Evolutionary conservation across 768 basidiomycete genomes (phyloP), one percentile per base, ranked within the genome.

Genomic region (Tylopilus intermedius): DNA sequence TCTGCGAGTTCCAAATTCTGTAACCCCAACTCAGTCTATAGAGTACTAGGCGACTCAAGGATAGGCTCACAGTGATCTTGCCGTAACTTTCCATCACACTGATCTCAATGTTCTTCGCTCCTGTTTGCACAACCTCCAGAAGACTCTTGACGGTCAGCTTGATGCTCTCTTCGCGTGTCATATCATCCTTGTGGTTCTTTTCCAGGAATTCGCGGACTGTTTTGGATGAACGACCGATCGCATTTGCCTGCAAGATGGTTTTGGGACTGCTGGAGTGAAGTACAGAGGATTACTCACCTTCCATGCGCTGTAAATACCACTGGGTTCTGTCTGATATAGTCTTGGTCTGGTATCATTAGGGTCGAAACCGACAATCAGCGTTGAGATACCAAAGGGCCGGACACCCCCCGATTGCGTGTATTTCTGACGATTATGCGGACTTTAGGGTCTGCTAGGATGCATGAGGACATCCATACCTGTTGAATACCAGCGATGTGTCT

Each of bases 51-150:
- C 9, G 18, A 26, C 5, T 42, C 1, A 11, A 43, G 39, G 33
- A 48, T 40, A 13, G 21, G 64, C 80, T 58, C 58, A 96, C 94
- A 42, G 91, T 90, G 50, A 95, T 83, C 73, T 94, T 89, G 54
- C 91, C 90, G 67, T 92, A 97, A 55, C 86, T 81, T 66, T 96
- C 94, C 91, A 98, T 94, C 42, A 97, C 90, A 56, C 89, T 94
- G 62, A 99, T 92, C 70, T 99, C 96, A 57, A 99, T 98, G 71
- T 99, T 99, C 77, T 98, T 98, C 5, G 96, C 96, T n/a, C 96
- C 96, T 2, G 96, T 97, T 73, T 98, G 96, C 8, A 99, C 96
- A 35, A 99, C 94, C 70, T 99, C 96, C 22, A 99, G 76, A 62
- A 99, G 75, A 67, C 88, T 89, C 76, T 97, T 98, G 57, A 99